Evolutionary conservation across 768 basidiomycete species (phyloP).

Genomic region (Trametes cinnabarina): DNA sequence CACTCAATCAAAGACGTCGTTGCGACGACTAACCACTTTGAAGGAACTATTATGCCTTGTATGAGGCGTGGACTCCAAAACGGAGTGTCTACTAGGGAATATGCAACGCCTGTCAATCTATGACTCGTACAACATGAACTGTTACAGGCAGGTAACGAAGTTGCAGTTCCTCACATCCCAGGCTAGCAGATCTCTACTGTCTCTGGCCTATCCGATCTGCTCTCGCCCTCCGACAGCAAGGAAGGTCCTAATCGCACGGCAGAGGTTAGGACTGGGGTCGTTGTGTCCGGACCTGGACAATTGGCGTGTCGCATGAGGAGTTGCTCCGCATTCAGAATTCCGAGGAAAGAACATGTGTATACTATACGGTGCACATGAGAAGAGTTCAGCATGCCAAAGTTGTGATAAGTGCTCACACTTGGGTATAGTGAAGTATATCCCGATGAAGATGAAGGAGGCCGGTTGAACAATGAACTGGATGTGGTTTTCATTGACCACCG

Average conservation of each 20-base stretch:
- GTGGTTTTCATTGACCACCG: not conserved
- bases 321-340: slow-evolving; percentile 9
- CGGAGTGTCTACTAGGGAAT: no score
- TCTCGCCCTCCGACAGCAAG: not conserved
- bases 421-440: not conserved
- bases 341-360: slow-evolving; percentile 5
- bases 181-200: not conserved
- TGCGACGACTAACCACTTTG: no score
- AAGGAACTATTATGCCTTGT: no score
- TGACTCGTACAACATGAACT: no score
- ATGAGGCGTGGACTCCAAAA: no score
- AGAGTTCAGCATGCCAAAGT: not conserved
- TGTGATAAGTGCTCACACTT: slow-evolving; percentile 8
- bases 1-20: no score
- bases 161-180: no score
- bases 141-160: no score
- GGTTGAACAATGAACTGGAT: not conserved
- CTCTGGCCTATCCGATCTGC: not conserved
- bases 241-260: slow-evolving; percentile 3
- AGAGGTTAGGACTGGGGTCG: slow-evolving; percentile 1
- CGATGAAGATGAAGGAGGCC: not conserved
- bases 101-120: no score
- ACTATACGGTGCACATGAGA: not conserved
- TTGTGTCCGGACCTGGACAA: not conserved
- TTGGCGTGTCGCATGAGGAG: not conserved